These are phyloP conservation scores for Hyphopichia buzzinii DNA, from an alignment of 1,139 yeast species.

Conservation along the genomic window DNA sequence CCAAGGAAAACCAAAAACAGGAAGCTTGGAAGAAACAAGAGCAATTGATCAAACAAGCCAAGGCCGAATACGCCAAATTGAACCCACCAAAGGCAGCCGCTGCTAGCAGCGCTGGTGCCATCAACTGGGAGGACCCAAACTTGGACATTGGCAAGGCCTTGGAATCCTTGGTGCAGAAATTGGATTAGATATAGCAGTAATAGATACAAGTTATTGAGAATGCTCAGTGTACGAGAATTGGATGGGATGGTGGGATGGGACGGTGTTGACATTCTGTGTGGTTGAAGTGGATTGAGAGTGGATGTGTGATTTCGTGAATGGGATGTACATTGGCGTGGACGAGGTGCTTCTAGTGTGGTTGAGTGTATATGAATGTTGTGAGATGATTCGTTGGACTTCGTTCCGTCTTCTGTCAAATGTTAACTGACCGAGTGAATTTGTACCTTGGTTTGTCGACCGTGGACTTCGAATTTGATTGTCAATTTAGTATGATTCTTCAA, in stretches of 20 bases:
- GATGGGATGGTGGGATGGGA: background rate
- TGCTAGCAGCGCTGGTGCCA: slow-evolving; percentile 34
- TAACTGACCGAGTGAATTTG: too few species aligned
- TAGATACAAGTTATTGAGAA: background rate
- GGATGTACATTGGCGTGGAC: too few species aligned
- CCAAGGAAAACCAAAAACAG: slow-evolving; percentile 56
- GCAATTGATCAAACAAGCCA: slow-evolving; percentile 82
- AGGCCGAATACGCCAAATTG: slow-evolving; percentile 78
- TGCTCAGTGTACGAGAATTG: background rate
- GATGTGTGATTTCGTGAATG: too few species aligned
- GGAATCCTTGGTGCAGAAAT: slow-evolving; percentile 43
- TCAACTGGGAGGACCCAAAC: slow-evolving; percentile 88
- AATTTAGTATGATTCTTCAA: too few species aligned
- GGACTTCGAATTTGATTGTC: too few species aligned
- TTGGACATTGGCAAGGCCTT: slow-evolving; percentile 67
- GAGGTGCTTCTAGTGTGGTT: too few species aligned
- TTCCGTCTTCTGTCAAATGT: too few species aligned
- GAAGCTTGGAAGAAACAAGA: slow-evolving; percentile 64
- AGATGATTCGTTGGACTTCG: too few species aligned
- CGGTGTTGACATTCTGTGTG: too few species aligned
- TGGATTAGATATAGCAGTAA: slow-evolving; percentile 24
- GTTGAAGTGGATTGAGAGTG: too few species aligned
- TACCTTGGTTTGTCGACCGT: too few species aligned
- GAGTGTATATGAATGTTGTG: too few species aligned
- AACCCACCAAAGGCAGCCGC: slow-evolving; percentile 45